These are phyloP conservation scores for Cutaneotrichosporon arboriforme DNA, from an alignment of 1,284 basidiomycete genomes.

Conservation along the genomic window DNA sequence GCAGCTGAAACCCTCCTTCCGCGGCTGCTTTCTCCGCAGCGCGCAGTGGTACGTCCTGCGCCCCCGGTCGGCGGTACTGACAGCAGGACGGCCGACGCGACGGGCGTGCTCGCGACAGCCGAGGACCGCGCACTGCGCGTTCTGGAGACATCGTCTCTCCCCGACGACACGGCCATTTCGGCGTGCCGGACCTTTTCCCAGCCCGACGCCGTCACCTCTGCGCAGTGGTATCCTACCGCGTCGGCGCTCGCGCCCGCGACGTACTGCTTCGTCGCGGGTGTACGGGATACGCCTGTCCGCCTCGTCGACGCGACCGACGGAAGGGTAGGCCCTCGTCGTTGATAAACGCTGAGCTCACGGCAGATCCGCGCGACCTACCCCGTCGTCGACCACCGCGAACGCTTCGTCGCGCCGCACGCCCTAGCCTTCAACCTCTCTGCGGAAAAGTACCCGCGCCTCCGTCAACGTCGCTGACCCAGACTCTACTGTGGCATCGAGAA, in stretches of 20 bases:
- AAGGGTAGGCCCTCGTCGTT: conserved; percentile 53
- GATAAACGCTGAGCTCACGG: not conserved
- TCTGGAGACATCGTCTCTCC: conserved; percentile 27
- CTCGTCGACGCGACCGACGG: conserved; percentile 72
- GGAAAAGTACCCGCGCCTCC: conserved; percentile 58
- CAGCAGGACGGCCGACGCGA: conserved; percentile 40
- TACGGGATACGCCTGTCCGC: conserved; percentile 73
- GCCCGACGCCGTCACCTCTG: conserved; percentile 66
- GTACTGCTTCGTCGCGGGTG: conserved; percentile 73
- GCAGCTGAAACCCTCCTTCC: conserved; percentile 4
- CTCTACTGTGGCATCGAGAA: conserved; percentile 85
- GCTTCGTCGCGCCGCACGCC: conserved; percentile 75
- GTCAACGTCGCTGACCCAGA: conserved; percentile 47
- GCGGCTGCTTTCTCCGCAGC: conserved; percentile 33
- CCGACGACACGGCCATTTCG: not conserved
- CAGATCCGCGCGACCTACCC: conserved; percentile 83
- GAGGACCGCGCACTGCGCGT: conserved; percentile 41
- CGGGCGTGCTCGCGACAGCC: conserved; percentile 34
- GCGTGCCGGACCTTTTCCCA: conserved; percentile 49
- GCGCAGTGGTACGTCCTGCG: conserved; percentile 35
- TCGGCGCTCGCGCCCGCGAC: conserved; percentile 56
- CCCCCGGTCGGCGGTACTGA: conserved; percentile 1
- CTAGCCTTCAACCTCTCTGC: conserved; percentile 68
- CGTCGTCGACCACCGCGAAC: conserved; percentile 84
- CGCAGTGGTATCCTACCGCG: conserved; percentile 74